Conservation (phyloP, 176 grass and related monocot species). For the Phoenix dactylifera region DNA sequence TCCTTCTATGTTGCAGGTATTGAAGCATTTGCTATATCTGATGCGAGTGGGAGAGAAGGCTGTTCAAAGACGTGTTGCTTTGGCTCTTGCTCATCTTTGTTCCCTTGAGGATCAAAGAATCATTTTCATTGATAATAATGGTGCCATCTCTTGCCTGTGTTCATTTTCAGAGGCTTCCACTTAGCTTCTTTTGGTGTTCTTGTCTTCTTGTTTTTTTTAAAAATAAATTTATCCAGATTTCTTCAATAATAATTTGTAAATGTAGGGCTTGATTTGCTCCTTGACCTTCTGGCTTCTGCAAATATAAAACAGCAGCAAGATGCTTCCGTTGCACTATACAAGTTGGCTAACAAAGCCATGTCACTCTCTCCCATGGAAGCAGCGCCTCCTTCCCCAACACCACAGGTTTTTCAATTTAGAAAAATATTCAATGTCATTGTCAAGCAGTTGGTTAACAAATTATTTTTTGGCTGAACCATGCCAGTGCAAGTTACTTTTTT, state of each 20-base stretch:
- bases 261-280: constrained; percentile 81
- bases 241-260: constrained; percentile 7
- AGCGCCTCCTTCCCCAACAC: constrained; percentile 86
- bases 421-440: neutral
- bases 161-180: no score
- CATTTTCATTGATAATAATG: constrained; percentile 97
- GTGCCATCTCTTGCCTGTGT: constrained; percentile 22
- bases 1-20: constrained; percentile 40
- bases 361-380: constrained; percentile 87
- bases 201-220: neutral
- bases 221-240: constrained; percentile 18
- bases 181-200: neutral
- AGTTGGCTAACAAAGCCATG: constrained; percentile 90
- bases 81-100: constrained; percentile 97
- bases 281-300: constrained; percentile 77
- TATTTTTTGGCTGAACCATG: no score
- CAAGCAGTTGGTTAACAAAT: no score
- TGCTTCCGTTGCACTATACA: constrained; percentile 83
- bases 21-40: constrained; percentile 91
- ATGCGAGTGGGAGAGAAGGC: constrained; percentile 87
- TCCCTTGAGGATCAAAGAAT: constrained; percentile 73
- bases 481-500: no score
- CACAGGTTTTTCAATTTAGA: constrained; percentile 47
- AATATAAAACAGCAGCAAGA: constrained; percentile 85
- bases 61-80: constrained; percentile 82